Evolutionary conservation across 2,329 filamentous ascomycete species (phyloP), one percentile per base, ranked within the genome.

Genomic region (Xylariomycetidae sp.): DNA sequence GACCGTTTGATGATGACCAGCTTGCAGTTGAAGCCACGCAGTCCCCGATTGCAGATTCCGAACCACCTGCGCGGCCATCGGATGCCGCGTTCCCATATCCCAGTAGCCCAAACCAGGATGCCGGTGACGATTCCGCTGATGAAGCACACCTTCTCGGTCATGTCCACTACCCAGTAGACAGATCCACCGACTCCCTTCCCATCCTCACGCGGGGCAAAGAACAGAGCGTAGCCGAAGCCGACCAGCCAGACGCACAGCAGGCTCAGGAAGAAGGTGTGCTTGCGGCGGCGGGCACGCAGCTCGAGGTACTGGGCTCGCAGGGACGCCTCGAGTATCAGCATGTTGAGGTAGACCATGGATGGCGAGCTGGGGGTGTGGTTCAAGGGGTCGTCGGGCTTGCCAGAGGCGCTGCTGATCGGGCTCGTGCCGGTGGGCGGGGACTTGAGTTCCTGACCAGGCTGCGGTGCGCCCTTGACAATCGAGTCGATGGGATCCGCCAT

Each of bases 271-370:
- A 96, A 93, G 2, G 87, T 89, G 60, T 98, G 90, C 51, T 95
- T 86, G 12, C 92, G 82, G 29, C 88, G 76, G 25, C 92, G 82
- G 29, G 88, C 85, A 38, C 90, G 85, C 27, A 96, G 74, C 42
- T 88, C 85, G 36, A 98, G 79, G 61, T 93, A 96, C 53, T 98
- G 92, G 16, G 87, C 82, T 45, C 92, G 86, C 22, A 98, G 70
- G 5, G 88, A 95, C 30, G 87, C 88, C 60, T 98, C 92, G 60
- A 98, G 85, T 51, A 98, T 93, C 38, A 98, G 76, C 16, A 98
- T 82, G 62, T 98, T 98, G 52, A 98, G 79, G 65, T 98, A 98
- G 55, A 98, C 95, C 69, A 95, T 92, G 34, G 87, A 86, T 28
- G 89, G 89, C 12, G 86, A 87, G 54, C 85, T 90, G n/a, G 89